Percentiles rank a stretch among this genome's conserved stretches.
phyloP scores from a whole-genome alignment of 179 eudicot genomes.

The Beta lomatogona region DNA sequence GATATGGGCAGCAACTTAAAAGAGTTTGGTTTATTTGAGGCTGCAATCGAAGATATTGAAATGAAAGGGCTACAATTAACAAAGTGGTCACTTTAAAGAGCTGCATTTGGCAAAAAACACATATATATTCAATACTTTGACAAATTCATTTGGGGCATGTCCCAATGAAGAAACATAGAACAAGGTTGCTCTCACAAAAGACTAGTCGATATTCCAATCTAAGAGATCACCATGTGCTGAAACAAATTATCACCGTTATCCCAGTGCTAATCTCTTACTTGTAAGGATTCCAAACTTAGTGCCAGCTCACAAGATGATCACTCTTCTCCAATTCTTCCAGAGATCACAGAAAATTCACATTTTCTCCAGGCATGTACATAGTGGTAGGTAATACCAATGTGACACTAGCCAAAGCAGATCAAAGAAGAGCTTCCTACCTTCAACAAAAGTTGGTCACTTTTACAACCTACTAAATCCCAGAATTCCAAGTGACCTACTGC shows the following conservation, averaged over 20 bases:
- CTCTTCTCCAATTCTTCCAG: background rate
- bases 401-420: constrained; percentile 1
- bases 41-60: no score
- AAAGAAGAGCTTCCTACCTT: background rate
- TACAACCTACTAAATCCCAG: background rate
- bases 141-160: background rate
- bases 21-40: no score
- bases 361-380: background rate
- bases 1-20: no score
- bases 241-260: no score
- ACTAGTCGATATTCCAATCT: no score
- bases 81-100: no score
- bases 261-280: background rate
- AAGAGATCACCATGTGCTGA: no score
- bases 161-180: background rate
- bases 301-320: background rate
- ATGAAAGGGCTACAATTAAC: no score
- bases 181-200: no score
- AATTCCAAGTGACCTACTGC: background rate
- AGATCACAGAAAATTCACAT: background rate
- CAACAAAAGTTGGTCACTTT: background rate
- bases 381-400: background rate
- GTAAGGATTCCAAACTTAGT: background rate
- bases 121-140: no score
- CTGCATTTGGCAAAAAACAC: no score